Conservation (phyloP, 305 asterid species). For the Fraxinus sp. region DNA sequence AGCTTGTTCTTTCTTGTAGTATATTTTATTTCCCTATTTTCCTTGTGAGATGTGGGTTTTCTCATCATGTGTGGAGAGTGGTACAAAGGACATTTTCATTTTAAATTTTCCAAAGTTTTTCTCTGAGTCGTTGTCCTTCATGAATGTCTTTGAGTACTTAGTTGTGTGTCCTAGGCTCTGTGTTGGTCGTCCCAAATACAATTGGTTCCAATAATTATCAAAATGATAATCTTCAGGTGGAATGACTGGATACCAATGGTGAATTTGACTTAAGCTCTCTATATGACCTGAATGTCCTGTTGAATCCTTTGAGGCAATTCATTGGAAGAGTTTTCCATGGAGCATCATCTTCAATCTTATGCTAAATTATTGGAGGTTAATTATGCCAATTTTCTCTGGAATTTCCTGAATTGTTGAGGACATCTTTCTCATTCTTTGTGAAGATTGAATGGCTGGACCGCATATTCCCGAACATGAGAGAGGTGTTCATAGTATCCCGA, state of each 20-base stretch:
- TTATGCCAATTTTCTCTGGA: neutral
- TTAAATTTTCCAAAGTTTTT: neutral
- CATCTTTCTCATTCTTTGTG: neutral
- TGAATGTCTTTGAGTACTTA: neutral
- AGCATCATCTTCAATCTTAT: neutral
- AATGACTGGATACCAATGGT: neutral
- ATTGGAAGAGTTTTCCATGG: neutral
- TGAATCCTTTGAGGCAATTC: neutral
- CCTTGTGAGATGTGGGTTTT: neutral
- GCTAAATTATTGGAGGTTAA: neutral
- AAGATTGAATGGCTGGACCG: neutral
- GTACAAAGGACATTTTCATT: neutral
- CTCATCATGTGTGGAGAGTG: neutral
- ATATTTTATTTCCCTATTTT: neutral
- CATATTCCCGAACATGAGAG: neutral
- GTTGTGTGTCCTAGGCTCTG: neutral
- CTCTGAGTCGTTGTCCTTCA: neutral
- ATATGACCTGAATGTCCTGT: neutral
- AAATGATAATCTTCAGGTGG: neutral
- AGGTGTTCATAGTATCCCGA: neutral
- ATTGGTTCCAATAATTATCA: neutral
- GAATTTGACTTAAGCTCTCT: neutral
- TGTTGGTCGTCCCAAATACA: neutral
- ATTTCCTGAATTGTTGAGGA: neutral
- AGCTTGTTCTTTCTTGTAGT: neutral